Percentiles rank a stretch among this genome's conserved stretches.
These are phyloP conservation scores for Plectosphaerella plurivora DNA, from an alignment of 2,329 filamentous ascomycete species.

Conservation along the genomic window DNA sequence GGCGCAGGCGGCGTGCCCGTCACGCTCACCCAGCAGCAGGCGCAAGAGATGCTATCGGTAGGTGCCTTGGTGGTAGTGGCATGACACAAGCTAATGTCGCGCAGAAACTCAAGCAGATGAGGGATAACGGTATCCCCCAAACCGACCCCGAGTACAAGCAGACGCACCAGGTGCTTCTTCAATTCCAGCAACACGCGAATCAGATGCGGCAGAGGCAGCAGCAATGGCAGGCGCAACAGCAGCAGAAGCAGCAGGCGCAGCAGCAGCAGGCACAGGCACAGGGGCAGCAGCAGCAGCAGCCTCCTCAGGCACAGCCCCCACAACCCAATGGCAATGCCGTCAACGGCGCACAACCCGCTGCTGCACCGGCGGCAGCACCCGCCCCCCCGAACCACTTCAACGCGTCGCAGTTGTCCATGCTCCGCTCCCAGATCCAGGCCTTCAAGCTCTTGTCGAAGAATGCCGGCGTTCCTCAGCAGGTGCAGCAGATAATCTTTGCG, in stretches of 20 bases:
- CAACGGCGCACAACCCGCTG: conserved; percentile 35
- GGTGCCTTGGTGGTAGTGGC: background rate
- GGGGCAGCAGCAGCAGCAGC: conserved; percentile 31
- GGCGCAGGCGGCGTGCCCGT: conserved; percentile 54
- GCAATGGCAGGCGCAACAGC: conserved; percentile 44
- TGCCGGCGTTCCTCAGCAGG: conserved; percentile 67
- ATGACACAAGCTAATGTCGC: background rate
- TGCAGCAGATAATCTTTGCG: conserved; percentile 80
- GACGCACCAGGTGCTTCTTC: conserved; percentile 68
- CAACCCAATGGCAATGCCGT: conserved; percentile 44
- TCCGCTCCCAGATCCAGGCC: conserved; percentile 83
- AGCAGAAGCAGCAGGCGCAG: conserved; percentile 40
- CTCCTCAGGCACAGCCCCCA: conserved; percentile 26
- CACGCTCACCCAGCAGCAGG: conserved; percentile 70
- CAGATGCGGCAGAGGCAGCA: conserved; percentile 47
- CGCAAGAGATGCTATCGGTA: conserved; percentile 58
- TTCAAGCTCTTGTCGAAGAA: conserved; percentile 92
- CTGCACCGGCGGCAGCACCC: conserved; percentile 18
- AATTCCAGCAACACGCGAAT: conserved; percentile 61
- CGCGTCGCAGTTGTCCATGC: conserved; percentile 70
- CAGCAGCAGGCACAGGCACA: conserved; percentile 41
- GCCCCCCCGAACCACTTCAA: conserved; percentile 57
- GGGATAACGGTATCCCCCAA: conserved; percentile 72
- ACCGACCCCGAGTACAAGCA: conserved; percentile 87
- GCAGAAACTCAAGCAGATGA: conserved; percentile 88